A percentile compares a stretch with the other conserved stretches of the same genome.
phyloP scores from a whole-genome alignment of 306 rosid species.

The Citrullus amarus region DNA sequence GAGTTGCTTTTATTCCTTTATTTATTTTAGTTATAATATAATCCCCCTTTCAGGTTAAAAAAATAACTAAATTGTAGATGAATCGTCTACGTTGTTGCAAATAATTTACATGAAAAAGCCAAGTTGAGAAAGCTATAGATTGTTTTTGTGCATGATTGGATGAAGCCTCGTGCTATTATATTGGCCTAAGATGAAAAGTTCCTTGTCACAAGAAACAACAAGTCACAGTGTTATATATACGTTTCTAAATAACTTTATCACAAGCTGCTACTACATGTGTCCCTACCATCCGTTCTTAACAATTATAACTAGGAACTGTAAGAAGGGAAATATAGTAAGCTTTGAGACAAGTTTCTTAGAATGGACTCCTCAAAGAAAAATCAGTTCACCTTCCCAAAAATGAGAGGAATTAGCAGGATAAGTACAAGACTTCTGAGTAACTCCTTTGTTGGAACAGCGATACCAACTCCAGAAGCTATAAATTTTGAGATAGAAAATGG shows the following conservation, averaged over 20 bases:
- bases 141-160: not conserved
- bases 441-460: constrained; percentile 67
- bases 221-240: not conserved
- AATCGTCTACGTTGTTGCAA: not conserved
- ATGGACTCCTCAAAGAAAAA: constrained; percentile 4
- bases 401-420: constrained; percentile 62
- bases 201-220: not conserved
- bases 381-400: constrained; percentile 70
- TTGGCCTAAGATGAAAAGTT: not conserved
- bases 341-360: not conserved
- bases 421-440: constrained; percentile 63
- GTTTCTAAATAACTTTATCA: not conserved
- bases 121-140: not conserved
- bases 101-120: not conserved
- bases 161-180: not conserved
- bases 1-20: not conserved
- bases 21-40: not conserved
- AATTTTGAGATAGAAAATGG: constrained; percentile 75
- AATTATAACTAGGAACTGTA: not conserved
- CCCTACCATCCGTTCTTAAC: not conserved
- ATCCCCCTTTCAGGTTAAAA: not conserved
- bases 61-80: not conserved
- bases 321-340: not conserved
- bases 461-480: constrained; percentile 81
- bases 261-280: not conserved